Evolutionary conservation across 78 protist genomes (phyloP).

Genomic region (Thecamonas trahens): DNA sequence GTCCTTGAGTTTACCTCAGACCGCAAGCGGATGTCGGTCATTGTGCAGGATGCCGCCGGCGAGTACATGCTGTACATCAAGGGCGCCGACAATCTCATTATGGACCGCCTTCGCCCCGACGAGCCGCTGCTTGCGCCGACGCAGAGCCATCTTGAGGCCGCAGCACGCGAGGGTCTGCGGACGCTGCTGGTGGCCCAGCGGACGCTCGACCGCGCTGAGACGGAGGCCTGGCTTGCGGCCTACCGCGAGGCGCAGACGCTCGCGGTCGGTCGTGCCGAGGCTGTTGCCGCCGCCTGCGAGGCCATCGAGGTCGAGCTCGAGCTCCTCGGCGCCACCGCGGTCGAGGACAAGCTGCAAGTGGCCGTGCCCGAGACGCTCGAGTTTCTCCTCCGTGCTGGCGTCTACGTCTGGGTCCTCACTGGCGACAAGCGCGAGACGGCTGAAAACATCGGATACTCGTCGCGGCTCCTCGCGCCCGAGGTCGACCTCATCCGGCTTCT

Average conservation of each 20-base stretch:
- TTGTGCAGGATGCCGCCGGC: conserved; percentile 56
- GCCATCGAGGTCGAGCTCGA: conserved; percentile 48
- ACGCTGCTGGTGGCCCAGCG: conserved; percentile 24
- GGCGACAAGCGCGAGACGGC: conserved; percentile 98
- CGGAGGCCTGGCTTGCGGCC: not conserved
- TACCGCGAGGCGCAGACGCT: conserved; percentile 24
- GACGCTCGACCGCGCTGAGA: conserved; percentile 15
- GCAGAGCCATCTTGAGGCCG: not conserved
- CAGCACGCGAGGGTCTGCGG: conserved; percentile 31
- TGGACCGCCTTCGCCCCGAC: conserved; percentile 9
- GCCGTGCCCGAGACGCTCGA: conserved; percentile 45
- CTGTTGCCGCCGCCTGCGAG: not conserved
- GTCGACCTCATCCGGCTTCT: not conserved
- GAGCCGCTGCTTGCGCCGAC: no score
- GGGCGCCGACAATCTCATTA: conserved; percentile 80
- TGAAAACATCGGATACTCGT: conserved; percentile 85
- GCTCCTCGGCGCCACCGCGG: conserved; percentile 78
- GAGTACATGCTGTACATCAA: conserved; percentile 48
- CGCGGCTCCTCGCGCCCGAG: conserved; percentile 46
- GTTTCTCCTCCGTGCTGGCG: conserved; percentile 33
- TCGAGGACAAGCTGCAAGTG: no score
- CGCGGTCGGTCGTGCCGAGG: not conserved
- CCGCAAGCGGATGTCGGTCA: conserved; percentile 85
- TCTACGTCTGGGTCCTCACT: conserved; percentile 78
- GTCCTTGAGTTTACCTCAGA: conserved; percentile 71